Conservation (phyloP, 805 yeast genomes). For the Debaryomyces maramus region DNA sequence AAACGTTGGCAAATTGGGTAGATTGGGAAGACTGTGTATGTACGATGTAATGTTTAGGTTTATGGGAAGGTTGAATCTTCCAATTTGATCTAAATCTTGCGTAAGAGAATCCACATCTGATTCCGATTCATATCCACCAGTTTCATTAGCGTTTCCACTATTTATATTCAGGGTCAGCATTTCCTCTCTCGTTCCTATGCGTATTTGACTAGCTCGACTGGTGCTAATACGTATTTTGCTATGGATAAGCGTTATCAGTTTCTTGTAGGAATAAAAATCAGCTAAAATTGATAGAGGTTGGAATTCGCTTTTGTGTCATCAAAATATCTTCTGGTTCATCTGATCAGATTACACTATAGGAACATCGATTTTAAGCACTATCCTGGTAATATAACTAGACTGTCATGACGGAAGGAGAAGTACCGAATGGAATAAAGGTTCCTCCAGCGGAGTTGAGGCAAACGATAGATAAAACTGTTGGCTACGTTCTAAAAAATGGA, state of each 20-base stretch:
- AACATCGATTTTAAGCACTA: background rate
- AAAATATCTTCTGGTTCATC: too few species aligned
- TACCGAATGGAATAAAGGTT: constrained; percentile 13
- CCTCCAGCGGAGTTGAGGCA: constrained; percentile 56
- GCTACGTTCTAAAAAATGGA: constrained; percentile 70
- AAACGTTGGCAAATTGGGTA: constrained; percentile 22
- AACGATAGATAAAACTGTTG: constrained; percentile 69
- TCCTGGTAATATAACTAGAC: background rate
- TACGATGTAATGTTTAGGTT: constrained; percentile 23
- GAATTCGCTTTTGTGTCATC: too few species aligned
- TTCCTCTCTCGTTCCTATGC: too few species aligned
- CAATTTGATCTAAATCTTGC: constrained; percentile 53
- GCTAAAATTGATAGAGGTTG: too few species aligned
- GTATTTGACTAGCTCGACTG: too few species aligned
- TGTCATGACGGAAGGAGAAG: background rate
- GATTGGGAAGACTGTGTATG: constrained; percentile 14
- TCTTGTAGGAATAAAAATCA: too few species aligned
- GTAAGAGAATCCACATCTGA: constrained; percentile 42
- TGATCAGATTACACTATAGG: too few species aligned
- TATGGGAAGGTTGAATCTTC: constrained; percentile 38
- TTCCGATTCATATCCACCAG: constrained; percentile 15
- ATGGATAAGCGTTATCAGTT: too few species aligned
- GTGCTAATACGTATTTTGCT: too few species aligned
- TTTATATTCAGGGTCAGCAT: too few species aligned
- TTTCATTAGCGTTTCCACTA: background rate